Conservation (phyloP, 495 filamentous ascomycete genomes). For the Podospora appendiculata region DNA sequence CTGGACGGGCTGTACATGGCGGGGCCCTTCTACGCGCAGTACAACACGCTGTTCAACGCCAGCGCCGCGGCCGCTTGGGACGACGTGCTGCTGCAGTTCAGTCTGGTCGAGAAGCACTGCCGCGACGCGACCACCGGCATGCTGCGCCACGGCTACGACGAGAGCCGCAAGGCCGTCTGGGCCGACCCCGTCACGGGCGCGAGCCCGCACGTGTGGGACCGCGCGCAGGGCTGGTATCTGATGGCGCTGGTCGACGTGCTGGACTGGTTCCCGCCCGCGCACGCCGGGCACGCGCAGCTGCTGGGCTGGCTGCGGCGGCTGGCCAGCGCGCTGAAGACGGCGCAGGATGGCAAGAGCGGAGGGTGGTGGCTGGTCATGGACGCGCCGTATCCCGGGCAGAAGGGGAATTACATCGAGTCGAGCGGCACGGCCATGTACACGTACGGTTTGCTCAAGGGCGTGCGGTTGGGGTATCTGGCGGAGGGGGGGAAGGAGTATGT, state of each 20-base stretch:
- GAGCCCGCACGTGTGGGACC: slow-evolving; percentile 48
- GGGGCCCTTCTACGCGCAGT: slow-evolving; percentile 41
- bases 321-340: slow-evolving; percentile 31
- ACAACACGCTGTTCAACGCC: slow-evolving; percentile 30
- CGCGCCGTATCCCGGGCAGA: slow-evolving; percentile 26
- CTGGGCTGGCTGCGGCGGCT: slow-evolving; percentile 31
- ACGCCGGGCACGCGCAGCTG: slow-evolving; percentile 25
- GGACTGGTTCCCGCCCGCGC: slow-evolving; percentile 33
- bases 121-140: slow-evolving; percentile 38
- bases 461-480: slow-evolving; percentile 30
- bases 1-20: slow-evolving; percentile 50
- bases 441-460: slow-evolving; percentile 47
- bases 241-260: slow-evolving; percentile 51
- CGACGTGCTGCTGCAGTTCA: slow-evolving; percentile 46
- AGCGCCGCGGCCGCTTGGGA: slow-evolving; percentile 28
- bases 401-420: slow-evolving; percentile 55
- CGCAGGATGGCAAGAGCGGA: slow-evolving; percentile 37
- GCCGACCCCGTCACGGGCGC: slow-evolving; percentile 48
- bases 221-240: slow-evolving; percentile 53
- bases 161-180: slow-evolving; percentile 45
- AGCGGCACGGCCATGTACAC: slow-evolving; percentile 54
- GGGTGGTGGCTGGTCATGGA: slow-evolving; percentile 59
- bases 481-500: slow-evolving; percentile 12
- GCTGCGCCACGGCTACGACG: slow-evolving; percentile 53
- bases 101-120: slow-evolving; percentile 44